Conservation (phyloP, 164 flowering plant genomes). For the Piper longum region DNA sequence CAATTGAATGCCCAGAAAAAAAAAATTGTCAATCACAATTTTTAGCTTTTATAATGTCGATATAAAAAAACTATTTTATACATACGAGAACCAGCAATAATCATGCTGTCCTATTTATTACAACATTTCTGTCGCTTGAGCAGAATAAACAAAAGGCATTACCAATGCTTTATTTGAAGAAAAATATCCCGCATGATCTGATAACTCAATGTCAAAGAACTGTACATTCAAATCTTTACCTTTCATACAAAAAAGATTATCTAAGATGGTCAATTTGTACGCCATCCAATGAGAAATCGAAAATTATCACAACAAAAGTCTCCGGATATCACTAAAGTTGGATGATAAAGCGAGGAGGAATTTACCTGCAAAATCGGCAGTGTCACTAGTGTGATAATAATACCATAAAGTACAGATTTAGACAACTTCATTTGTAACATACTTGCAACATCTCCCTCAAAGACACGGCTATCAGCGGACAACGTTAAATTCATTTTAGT, state of each 20-base stretch:
- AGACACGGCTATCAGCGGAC: constrained; percentile 93
- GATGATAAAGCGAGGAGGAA: constrained; percentile 48
- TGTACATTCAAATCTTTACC: no score
- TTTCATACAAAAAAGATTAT: no score
- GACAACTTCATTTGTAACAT: neutral
- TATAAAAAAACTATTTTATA: no score
- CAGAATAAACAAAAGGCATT: neutral
- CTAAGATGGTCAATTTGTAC: neutral
- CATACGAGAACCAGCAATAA: neutral
- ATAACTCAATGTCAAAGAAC: no score
- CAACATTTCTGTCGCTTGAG: neutral
- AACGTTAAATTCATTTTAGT: constrained; percentile 74
- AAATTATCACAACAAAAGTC: constrained; percentile 42
- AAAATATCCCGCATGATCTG: no score
- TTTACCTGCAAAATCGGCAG: constrained; percentile 36
- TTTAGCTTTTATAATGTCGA: no score
- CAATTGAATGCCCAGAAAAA: no score
- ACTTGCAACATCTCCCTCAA: constrained; percentile 91
- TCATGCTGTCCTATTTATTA: neutral
- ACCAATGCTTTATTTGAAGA: no score
- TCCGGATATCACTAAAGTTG: constrained; percentile 66
- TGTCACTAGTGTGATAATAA: neutral
- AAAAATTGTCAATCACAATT: neutral
- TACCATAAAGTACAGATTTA: neutral
- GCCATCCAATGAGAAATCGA: neutral